Evolutionary conservation across 352 stramenopile genomes (phyloP), one percentile per base, ranked within the genome.

Genomic region (Halophytophthora polymorphica): DNA sequence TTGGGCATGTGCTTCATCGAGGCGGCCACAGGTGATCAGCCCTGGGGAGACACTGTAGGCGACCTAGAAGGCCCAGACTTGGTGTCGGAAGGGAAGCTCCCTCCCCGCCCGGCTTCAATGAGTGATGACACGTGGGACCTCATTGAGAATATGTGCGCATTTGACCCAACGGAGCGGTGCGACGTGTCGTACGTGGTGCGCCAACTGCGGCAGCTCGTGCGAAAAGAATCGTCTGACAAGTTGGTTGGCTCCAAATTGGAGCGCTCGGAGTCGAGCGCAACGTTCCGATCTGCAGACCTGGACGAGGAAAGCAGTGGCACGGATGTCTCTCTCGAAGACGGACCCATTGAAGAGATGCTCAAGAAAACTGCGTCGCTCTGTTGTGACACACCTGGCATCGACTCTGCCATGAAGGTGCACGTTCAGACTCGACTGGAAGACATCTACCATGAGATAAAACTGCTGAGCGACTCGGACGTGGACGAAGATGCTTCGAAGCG

Each of bases 161-260:
- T 19, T 11, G 40, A n/a, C 13, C 51, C 51, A 17, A 36, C 41
- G 1, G 37, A 25, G 31, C 25, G 52, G 50, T 51, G 39, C 23
- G 63, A 52, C 13, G 66, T 66, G 47, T 61, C 56, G 51, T 66
- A 63, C 31, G 56, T 66, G 17, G 52, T 70, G 42, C 56, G 64
- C 21, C 61, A 63, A 49, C 35, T 70, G 7, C 58, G 58, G 49
- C 18, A 38, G 22, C 57, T 66, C 41, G 39, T 56, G 17, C n/a
- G n/a, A n/a, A 55, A 53, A 41, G 28, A 14, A 12, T 49, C 43
- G 28, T 33, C 59, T 17, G 41, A 53, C 31, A 59, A 42, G 19
- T 58, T 40, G 19, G 31, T 38, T 62, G 15, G 47, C 35, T 13
- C 2, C 41, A n/a, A 53, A 51, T n/a, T n/a, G n/a, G n/a, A n/a